Evolutionary conservation across 2,329 filamentous ascomycete species (phyloP), one percentile per base, ranked within the genome.

Genomic region (Paraphaeosphaeria minitans): DNA sequence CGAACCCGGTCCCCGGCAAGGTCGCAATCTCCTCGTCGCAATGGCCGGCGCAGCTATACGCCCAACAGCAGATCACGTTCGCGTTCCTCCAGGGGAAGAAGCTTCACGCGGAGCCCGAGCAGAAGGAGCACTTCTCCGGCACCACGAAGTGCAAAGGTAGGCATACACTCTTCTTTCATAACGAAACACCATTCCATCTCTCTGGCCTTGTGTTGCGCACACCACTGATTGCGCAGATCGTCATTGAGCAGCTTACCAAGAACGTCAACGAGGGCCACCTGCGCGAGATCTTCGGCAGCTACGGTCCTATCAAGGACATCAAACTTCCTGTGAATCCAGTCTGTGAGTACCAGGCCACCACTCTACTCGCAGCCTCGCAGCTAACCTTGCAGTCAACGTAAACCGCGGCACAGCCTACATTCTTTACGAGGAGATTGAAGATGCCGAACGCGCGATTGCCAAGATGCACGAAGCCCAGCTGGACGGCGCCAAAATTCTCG

Each of bases 381-480:
- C 63, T 64, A 51, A 65, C 27, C 19, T 22, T 41, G 61, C 69
- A 95, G 92, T 91, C 81, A 89, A 91, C 75, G 93, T 88, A 55
- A 98, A 98, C 72, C 89, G 94, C 57, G 94, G 95, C 48, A 96
- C 92, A 29, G 95, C 94, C 33, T 98, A 97, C 76, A 93, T 98
- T 63, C 83, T 97, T 43, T 99, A 90, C 78, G 82, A 87, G 55
- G 84, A 89, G 65, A 86, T 93, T 64, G 82, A 85, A 51, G 90
- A 94, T 63, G 94, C 95, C 24, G 92, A 97, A 78, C 83, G 87
- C 14, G 95, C 95, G 29, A 96, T 97, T 67, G 87, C 93, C 19
- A 91, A 96, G 75, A 98, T 99, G 95, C 95, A 99, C 77, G 95
- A 99, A 79, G 92, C 91, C n/a, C 91, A 96, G 72, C 80, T 97